phyloP scores from a whole-genome alignment of 2,329 filamentous ascomycete species.

The Colletotrichum karsti region DNA sequence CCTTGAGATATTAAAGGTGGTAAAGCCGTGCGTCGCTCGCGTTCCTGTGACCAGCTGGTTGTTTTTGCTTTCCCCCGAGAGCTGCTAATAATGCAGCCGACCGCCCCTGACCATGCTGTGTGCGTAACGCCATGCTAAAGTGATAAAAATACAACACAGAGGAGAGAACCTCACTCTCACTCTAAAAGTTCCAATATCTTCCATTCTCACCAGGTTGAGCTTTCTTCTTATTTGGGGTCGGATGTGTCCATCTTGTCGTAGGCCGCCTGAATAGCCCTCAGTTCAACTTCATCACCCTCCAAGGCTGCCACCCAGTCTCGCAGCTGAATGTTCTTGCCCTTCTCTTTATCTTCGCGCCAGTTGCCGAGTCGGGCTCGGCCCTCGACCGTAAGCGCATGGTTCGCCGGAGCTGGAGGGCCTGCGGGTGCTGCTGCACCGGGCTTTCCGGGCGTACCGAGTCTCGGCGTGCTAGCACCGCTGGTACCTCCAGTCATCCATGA shows the following conservation, averaged over 20 bases:
- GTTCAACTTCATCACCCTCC: conserved; percentile 79
- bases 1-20: conserved; percentile 1
- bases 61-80: background rate
- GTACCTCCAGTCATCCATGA: conserved; percentile 75
- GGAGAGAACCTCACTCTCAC: background rate
- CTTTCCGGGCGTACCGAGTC: conserved; percentile 45
- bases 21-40: background rate
- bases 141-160: conserved; percentile 36
- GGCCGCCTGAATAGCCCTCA: conserved; percentile 67
- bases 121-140: conserved; percentile 45
- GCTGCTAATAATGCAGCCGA: background rate
- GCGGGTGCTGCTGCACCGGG: conserved; percentile 42
- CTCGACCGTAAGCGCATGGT: conserved; percentile 60
- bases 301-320: conserved; percentile 83
- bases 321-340: conserved; percentile 82
- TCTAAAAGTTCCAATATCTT: background rate
- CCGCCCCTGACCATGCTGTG: conserved; percentile 22
- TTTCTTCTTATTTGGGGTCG: conserved; percentile 44
- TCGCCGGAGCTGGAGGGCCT: conserved; percentile 39
- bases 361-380: conserved; percentile 73
- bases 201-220: background rate
- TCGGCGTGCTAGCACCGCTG: conserved; percentile 63
- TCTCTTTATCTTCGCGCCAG: conserved; percentile 81
- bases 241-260: conserved; percentile 62
- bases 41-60: conserved; percentile 7